Evolutionary conservation across 192 early-diverging fungal species (phyloP).

Genomic region (Borealophlyctis nickersoniae): DNA sequence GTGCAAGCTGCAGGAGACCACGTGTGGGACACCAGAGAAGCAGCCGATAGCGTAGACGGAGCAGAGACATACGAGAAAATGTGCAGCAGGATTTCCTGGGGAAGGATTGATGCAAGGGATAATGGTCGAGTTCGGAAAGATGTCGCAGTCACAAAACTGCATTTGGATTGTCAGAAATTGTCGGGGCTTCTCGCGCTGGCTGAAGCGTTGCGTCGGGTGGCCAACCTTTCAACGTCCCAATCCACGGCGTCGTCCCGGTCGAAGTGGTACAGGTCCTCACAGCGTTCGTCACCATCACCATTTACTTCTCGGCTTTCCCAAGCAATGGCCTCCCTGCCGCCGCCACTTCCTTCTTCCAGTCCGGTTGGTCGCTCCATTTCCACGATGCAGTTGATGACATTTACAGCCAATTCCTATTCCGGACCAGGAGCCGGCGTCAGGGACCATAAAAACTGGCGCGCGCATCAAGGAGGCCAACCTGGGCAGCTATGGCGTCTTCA

Average conservation of each 20-base stretch:
- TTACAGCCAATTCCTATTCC: constrained; percentile 15
- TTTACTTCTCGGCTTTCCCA: not conserved
- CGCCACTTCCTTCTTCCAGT: too few relatives aligned
- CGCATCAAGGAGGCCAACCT: constrained; percentile 1
- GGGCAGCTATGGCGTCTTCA: constrained; percentile 23
- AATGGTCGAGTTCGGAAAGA: too few relatives aligned
- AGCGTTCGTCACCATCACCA: not conserved
- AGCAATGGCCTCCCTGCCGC: not conserved
- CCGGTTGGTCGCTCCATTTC: constrained; percentile 7
- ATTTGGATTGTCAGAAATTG: not conserved
- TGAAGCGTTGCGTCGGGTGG: constrained; percentile 1
- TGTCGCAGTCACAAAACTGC: not conserved
- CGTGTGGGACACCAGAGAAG: constrained; percentile 14
- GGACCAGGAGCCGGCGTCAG: not conserved
- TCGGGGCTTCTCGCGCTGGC: not conserved
- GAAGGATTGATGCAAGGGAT: constrained; percentile 9
- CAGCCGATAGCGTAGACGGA: constrained; percentile 13
- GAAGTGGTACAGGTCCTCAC: not conserved
- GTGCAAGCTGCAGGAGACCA: constrained; percentile 22
- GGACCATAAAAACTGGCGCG: not conserved
- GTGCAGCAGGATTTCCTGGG: constrained; percentile 25
- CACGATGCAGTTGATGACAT: constrained; percentile 13
- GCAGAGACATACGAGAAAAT: constrained; percentile 22
- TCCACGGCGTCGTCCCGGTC: not conserved
- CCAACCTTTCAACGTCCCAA: not conserved